Percentiles rank a stretch among this genome's conserved stretches.
phyloP scores from a whole-genome alignment of 2,329 filamentous ascomycete genomes.

The Thielaviopsis euricoi region DNA sequence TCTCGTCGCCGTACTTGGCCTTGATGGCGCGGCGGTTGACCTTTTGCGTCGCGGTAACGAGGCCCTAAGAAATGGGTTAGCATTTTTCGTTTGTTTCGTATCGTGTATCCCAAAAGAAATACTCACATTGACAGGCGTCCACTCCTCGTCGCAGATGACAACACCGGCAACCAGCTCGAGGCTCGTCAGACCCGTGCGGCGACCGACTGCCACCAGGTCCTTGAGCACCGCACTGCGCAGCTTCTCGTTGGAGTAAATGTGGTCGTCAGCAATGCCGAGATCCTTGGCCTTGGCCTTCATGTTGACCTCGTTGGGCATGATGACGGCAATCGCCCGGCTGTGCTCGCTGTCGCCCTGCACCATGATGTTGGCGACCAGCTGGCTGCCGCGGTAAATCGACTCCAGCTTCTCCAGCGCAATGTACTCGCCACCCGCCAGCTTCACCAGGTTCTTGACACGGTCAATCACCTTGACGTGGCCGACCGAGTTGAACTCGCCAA shows the following conservation, averaged over 20 bases:
- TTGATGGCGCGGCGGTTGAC: constrained; percentile 37
- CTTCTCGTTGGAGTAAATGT: constrained; percentile 51
- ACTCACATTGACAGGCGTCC: constrained; percentile 72
- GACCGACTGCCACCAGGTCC: constrained; percentile 49
- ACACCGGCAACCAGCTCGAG: constrained; percentile 65
- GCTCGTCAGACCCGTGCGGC: constrained; percentile 46
- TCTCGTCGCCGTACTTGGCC: constrained; percentile 34
- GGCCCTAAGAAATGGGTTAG: constrained; percentile 25
- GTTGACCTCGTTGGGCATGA: constrained; percentile 50
- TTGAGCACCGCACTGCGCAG: constrained; percentile 45
- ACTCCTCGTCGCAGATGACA: constrained; percentile 70
- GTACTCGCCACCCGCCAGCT: constrained; percentile 90
- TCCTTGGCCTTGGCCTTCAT: constrained; percentile 42
- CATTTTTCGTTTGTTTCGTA: background rate
- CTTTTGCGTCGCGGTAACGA: constrained; percentile 46
- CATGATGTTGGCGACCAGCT: constrained; percentile 75
- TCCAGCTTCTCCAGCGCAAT: constrained; percentile 94
- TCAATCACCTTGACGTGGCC: constrained; percentile 82
- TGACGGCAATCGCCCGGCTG: constrained; percentile 66
- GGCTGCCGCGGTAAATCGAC: constrained; percentile 67
- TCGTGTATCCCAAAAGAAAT: background rate
- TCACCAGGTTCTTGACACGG: constrained; percentile 95
- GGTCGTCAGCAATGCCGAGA: constrained; percentile 46
- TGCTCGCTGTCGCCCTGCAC: constrained; percentile 63
- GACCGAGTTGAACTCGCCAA: constrained; percentile 69